Conservation (phyloP, 371 early-diverging fungal genomes). For the Coemansia sp. region DNA sequence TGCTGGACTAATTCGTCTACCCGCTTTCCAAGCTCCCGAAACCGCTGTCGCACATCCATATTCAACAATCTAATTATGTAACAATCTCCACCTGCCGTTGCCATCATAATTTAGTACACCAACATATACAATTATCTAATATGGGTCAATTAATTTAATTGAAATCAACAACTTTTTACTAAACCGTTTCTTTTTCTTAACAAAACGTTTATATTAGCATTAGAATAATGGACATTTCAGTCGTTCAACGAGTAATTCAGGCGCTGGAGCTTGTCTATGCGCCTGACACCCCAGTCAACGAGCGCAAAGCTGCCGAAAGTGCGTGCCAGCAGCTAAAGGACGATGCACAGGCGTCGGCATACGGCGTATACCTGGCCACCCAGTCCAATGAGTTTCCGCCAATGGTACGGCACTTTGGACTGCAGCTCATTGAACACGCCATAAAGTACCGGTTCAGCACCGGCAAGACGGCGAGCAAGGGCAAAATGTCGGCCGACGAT, state of each 20-base stretch:
- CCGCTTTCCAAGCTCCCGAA: conserved; percentile 15
- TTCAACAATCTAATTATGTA: neutral
- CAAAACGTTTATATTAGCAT: too few relatives aligned
- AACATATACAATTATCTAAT: neutral
- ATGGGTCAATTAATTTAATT: conserved; percentile 1
- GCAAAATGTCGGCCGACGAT: conserved; percentile 8
- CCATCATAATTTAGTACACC: neutral
- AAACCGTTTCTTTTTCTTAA: too few relatives aligned
- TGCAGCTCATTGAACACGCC: conserved; percentile 41
- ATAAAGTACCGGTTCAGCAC: conserved; percentile 14
- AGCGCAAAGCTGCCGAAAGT: conserved; percentile 39
- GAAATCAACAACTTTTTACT: neutral
- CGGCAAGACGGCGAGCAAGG: neutral
- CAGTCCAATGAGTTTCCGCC: conserved; percentile 3
- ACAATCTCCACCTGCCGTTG: too few relatives aligned
- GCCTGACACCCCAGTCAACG: conserved; percentile 18
- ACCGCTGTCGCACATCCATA: conserved; percentile 15
- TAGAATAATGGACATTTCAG: conserved; percentile 18
- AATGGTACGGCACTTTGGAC: conserved; percentile 40
- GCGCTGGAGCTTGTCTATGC: conserved; percentile 39
- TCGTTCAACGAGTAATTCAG: conserved; percentile 19
- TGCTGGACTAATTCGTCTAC: conserved; percentile 16
- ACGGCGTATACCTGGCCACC: conserved; percentile 27
- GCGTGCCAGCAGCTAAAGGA: conserved; percentile 36
- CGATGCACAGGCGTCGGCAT: conserved; percentile 6